Evolutionary conservation across 164 flowering plant genomes (phyloP), one percentile per base, ranked within the genome.

Genomic region (Magnolia kwangsiensis): DNA sequence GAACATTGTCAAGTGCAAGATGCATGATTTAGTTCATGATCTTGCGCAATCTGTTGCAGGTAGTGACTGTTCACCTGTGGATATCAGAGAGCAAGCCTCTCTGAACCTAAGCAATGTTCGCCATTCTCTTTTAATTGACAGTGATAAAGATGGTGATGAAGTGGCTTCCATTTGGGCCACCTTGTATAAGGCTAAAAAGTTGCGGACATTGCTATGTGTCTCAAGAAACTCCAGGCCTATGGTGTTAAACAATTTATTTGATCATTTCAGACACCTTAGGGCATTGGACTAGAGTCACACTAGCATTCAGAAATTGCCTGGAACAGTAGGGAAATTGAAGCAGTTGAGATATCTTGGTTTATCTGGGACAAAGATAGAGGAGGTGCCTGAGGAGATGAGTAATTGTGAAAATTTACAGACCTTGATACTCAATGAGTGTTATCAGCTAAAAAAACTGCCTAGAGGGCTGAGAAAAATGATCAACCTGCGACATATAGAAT

Each of bases 1-100:
- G 4, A 24, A 74, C 20, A 50, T 74, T 16, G 63, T 7, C 50
- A 0, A 0, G 0, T 61, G 69, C 63, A 72, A 27, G 74, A 50
- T 77, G 63, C 79, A 77, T 51, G 71, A 71, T 24, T 74, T 71
- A 24, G 27, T 77, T 6, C 76, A 50, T 23, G 71, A 74, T 66
- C 51, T 74, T 8, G 70, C 76, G 3, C 8, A 5, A 66, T 66
- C 4, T 11, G 18, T 65, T 18, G 4, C 19, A 4, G 63, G 24
- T 0, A 50, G 49, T 21, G 50, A 51, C 19, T 11, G 21, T 20
- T 50, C 27, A 50, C 7, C 19, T 5, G 2, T 51, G 37, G 69
- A 20, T 8, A 45, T 14, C 7, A 4, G 23, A 3, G 50, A 21
- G 4, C 4, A 21, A 70, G 4, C 45, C 45, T 37, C 45, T 7